Evolutionary conservation across 495 filamentous ascomycete genomes (phyloP).

Genomic region (Talaromyces proteolyticus): DNA sequence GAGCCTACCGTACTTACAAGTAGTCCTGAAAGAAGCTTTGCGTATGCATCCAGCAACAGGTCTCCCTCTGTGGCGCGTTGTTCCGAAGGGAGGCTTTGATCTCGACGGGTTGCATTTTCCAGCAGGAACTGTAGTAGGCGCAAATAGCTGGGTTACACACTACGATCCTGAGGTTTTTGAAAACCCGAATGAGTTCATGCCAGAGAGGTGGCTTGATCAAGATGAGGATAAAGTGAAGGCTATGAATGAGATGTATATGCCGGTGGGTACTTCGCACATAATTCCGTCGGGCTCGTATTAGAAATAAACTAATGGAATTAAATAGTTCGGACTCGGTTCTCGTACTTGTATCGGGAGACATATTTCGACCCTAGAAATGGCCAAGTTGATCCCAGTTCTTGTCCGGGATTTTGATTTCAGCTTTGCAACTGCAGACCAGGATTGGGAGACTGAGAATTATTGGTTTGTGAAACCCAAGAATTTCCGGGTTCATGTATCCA

Average conservation of each 20-base stretch:
- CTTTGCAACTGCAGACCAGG: conserved; percentile 15
- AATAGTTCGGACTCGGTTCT: conserved; percentile 40
- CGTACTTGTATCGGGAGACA: conserved; percentile 43
- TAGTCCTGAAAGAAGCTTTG: conserved; percentile 58
- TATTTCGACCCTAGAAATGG: conserved; percentile 41
- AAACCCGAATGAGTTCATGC: conserved; percentile 45
- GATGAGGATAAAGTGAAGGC: conserved; percentile 22
- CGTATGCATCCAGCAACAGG: conserved; percentile 59
- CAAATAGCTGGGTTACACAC: conserved; percentile 55
- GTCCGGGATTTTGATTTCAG: conserved; percentile 36
- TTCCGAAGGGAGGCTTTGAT: conserved; percentile 46
- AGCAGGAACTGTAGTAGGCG: conserved; percentile 53
- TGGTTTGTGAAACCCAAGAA: conserved; percentile 46
- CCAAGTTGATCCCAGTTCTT: conserved; percentile 40
- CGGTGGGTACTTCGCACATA: conserved; percentile 14
- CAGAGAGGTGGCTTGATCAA: conserved; percentile 51
- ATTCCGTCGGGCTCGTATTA: neutral
- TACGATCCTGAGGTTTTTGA: conserved; percentile 43
- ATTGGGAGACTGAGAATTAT: conserved; percentile 34
- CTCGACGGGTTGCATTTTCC: conserved; percentile 42
- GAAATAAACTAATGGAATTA: neutral
- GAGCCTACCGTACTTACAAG: conserved; percentile 41
- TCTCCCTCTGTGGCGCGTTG: conserved; percentile 57
- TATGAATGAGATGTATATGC: conserved; percentile 41
- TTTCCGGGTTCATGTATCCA: conserved; percentile 14